These are phyloP conservation scores for Ophiostoma ulmi DNA, from an alignment of 2,329 filamentous ascomycete genomes.

Conservation along the genomic window DNA sequence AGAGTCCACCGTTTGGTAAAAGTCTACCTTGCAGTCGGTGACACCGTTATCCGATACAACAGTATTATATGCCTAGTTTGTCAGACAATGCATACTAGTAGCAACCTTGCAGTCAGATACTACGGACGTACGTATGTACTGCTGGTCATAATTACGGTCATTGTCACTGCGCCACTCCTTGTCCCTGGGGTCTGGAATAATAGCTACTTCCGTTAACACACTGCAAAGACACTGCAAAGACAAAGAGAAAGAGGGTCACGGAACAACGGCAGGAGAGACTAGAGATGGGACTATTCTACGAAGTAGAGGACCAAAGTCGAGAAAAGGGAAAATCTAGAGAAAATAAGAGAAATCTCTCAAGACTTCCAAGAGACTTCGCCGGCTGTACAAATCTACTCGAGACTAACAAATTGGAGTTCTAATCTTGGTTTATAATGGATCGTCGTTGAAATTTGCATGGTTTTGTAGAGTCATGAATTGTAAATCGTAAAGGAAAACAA, in stretches of 20 bases:
- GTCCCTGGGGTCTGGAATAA: neutral
- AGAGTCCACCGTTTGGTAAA: neutral
- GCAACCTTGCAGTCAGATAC: neutral
- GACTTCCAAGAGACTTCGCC: neutral
- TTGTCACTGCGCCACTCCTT: neutral
- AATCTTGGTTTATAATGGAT: neutral
- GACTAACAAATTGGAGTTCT: neutral
- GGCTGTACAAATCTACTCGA: neutral
- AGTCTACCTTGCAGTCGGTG: neutral
- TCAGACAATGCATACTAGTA: too few relatives aligned
- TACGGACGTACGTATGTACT: neutral
- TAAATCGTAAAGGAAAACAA: neutral
- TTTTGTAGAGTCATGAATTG: neutral
- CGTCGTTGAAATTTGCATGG: neutral
- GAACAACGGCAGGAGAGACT: neutral
- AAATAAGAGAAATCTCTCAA: neutral
- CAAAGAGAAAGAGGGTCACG: conserved; percentile 7
- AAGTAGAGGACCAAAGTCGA: too few relatives aligned
- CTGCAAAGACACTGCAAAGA: neutral
- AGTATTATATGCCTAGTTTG: neutral
- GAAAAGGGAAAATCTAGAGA: too few relatives aligned
- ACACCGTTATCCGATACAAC: conserved; percentile 8
- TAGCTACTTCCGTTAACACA: neutral
- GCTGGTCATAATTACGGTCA: neutral
- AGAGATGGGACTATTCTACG: neutral